Conservation (phyloP, 345 rosid species). For the Noccaea bulbosa region DNA sequence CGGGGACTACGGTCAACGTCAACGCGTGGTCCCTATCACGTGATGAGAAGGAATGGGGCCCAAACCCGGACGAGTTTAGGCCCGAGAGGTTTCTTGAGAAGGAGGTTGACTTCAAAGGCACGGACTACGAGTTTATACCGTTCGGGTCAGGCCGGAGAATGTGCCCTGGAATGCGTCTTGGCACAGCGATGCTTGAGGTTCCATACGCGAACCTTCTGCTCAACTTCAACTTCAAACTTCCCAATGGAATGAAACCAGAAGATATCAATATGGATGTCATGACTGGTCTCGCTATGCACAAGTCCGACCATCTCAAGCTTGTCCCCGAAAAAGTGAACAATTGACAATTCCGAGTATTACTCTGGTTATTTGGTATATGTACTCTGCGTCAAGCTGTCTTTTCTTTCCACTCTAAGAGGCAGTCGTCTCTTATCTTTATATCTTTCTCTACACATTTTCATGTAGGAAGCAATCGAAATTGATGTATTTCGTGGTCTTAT, state of each 20-base stretch:
- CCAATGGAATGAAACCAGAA: constrained; percentile 35
- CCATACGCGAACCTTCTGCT: constrained; percentile 42
- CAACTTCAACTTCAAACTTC: constrained; percentile 40
- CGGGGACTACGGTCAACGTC: constrained; percentile 38
- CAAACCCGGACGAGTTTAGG: constrained; percentile 42
- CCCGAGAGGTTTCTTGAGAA: constrained; percentile 47
- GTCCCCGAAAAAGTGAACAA: constrained; percentile 23
- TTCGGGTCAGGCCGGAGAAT: constrained; percentile 46
- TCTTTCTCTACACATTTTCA: background rate
- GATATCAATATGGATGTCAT: constrained; percentile 42
- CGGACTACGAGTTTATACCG: constrained; percentile 45
- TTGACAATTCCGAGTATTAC: background rate
- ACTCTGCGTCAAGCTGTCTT: background rate
- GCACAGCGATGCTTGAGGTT: constrained; percentile 40
- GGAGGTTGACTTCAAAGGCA: constrained; percentile 45
- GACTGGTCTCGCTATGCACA: constrained; percentile 44
- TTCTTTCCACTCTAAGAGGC: background rate
- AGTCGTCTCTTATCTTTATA: no score
- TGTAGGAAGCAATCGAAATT: background rate
- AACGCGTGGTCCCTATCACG: constrained; percentile 41
- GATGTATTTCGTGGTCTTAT: background rate
- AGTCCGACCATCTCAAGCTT: constrained; percentile 40
- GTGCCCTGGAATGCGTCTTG: constrained; percentile 47
- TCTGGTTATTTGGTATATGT: background rate
- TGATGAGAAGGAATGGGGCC: constrained; percentile 42